Evolutionary conservation across 2,329 filamentous ascomycete genomes (phyloP), one percentile per base, ranked within the genome.

Genomic region (Penicillium vulpinum): DNA sequence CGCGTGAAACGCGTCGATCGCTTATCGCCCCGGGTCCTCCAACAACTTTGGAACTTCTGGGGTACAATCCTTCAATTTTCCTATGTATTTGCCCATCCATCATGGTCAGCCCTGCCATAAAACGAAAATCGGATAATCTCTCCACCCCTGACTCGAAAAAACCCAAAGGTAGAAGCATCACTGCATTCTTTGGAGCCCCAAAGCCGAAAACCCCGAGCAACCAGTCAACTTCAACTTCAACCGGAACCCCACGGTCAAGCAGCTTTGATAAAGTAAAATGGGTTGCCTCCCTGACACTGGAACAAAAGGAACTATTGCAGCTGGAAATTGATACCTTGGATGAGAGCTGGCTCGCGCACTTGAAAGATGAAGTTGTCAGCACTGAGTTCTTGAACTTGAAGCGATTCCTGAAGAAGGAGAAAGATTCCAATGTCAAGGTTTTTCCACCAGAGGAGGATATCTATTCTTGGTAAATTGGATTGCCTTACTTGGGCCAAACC

Each of bases 321-420:
- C 83, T 99, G 39, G 94, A 99, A 78, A 96, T 99, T 65, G 86
- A 95, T 43, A 97, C 92, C 0, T 79, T 99, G 59, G 85, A 97
- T 71, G 90, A 92, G 58, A 95, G 88, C 78, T 99, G 94, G 93
- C 81, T 99, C 60, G 87, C 87, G 16, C 87, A 90, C 62, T 82
- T 99, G 57, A 96, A 95, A 73, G 91, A 96, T 60, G 92, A 97
- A 65, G 79, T 99, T 39, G 79, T 85, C 1, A 88, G 82, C 56
- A 85, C 86, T 24, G 88, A 92, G 57, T 99, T 99, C 70, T 79
- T 99, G 45, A 85, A 90, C 3, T 77, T 99, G 63, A 99, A 99
- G 81, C 83, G 84, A 49, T 99, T 97, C 74, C 77, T 99, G 52
- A 87, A 90, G 69, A 84, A 83, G 52, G 94, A 99, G 78, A 83